A percentile compares a stretch with the other conserved stretches of the same genome.
phyloP scores from a whole-genome alignment of 441 rosid genomes.

The Rhodomyrtus psidioides region DNA sequence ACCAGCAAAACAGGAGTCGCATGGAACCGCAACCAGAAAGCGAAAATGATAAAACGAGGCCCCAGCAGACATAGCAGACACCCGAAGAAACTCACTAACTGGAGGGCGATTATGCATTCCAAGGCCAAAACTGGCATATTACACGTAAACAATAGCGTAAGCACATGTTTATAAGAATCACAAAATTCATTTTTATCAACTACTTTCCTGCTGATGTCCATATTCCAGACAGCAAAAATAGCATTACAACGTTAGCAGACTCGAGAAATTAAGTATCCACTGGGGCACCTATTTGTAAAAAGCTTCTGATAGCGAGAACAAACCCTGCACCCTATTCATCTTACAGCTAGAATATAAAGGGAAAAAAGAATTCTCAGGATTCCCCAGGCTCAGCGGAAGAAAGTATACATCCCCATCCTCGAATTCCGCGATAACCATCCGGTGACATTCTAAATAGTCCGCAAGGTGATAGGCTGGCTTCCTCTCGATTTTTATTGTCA shows the following conservation, averaged over 20 bases:
- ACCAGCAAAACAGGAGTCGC: neutral
- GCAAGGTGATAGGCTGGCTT: slow-evolving; percentile 14
- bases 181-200: slow-evolving; percentile 18
- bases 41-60: neutral
- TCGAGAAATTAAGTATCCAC: slow-evolving; percentile 2
- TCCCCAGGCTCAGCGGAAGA: slow-evolving; percentile 12
- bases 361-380: slow-evolving; percentile 19
- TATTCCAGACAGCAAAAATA: slow-evolving; percentile 7
- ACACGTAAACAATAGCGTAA: neutral
- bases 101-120: neutral
- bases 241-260: slow-evolving; percentile 13
- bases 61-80: neutral
- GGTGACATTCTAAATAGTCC: slow-evolving; percentile 2
- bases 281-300: slow-evolving; percentile 15
- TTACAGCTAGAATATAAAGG: slow-evolving; percentile 25
- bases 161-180: slow-evolving; percentile 3
- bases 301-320: slow-evolving; percentile 25
- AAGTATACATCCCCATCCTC: slow-evolving; percentile 14
- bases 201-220: slow-evolving; percentile 8
- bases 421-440: slow-evolving; percentile 13
- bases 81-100: neutral
- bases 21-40: neutral
- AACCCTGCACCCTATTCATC: slow-evolving; percentile 39
- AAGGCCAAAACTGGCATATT: neutral
- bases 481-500: slow-evolving; percentile 13